A percentile compares a stretch with the other conserved stretches of the same genome.
These are phyloP conservation scores for Cucumis hystrix DNA, from an alignment of 306 rosid species.

Conservation along the genomic window DNA sequence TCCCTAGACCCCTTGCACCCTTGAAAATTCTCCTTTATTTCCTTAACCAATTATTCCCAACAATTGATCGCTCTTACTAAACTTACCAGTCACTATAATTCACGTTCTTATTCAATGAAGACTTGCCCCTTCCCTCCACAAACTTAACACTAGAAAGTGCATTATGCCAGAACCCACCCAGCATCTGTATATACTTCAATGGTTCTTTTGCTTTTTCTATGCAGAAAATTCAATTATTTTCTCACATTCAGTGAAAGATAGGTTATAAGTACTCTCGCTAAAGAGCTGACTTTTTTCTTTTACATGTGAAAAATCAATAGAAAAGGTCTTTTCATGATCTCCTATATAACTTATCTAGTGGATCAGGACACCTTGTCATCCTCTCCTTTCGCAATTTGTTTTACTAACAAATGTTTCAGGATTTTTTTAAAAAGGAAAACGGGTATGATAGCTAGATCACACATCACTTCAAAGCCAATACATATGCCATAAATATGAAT, in stretches of 20 bases:
- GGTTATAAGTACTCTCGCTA: neutral
- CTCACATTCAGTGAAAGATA: neutral
- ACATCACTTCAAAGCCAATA: neutral
- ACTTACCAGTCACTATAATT: neutral
- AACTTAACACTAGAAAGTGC: neutral
- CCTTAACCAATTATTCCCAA: neutral
- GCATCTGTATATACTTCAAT: neutral
- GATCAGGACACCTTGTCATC: neutral
- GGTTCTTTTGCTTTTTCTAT: neutral
- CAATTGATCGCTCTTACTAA: neutral
- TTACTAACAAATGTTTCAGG: neutral
- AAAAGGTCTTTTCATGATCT: neutral
- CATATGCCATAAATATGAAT: neutral
- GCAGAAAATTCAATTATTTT: neutral
- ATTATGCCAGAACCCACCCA: neutral
- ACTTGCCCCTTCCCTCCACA: neutral
- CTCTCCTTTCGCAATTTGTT: neutral
- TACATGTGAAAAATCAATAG: neutral
- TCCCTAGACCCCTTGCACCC: neutral
- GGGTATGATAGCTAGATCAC: neutral
- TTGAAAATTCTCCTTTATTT: neutral
- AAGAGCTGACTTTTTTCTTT: neutral
- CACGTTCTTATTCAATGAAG: neutral
- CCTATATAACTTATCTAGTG: neutral
- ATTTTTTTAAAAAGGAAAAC: neutral